Evolutionary conservation across 768 basidiomycete species (phyloP), one percentile per base, ranked within the genome.

Genomic region (Stropharia rugosoannulata): DNA sequence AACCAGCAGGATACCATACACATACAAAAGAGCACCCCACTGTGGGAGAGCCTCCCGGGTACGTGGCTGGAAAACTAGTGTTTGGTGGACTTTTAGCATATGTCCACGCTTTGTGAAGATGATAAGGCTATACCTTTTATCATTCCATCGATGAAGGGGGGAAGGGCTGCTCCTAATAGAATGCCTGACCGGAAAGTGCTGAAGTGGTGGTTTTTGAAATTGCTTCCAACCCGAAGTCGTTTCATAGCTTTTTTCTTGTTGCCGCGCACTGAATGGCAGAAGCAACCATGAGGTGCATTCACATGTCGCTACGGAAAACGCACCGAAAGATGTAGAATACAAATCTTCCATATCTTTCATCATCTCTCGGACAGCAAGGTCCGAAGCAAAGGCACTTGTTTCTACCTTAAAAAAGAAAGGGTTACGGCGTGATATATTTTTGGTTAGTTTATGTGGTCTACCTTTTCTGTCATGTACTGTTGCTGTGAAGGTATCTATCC

Each of bases 401-500:
- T 89, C 85, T 18, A 93, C 80, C 87, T 90, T 40, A 29, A 16
- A 29, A 22, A n/a, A 42, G 27, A 12, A 59, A 39, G 56, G 15
- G 8, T 39, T 27, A 10, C 13, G 18, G 40, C n/a, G 12, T 19
- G 40, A 9, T 10, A 39, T 1, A 27, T 29, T 50, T 29, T 29
- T 32, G 29, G 29, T 9, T 40, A n/a, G 35, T 13, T 35, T 35
- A 37, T 25, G 3, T 10, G 37, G 39, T 10, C 2, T 64, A 89
- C 91, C 72, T 85, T 88, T 66, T 95, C 91, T 37, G 77, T 73
- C 77, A 89, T 94, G 66, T 95, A 98, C 39, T 86, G 79, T 22
- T 86, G 78, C 66, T 90, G 84, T 18, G 84, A 86, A 11, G 81
- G 77, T 35, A 90, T 83, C 86, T 90, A n/a, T 8, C 11, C 13